Base-by-base conservation (phyloP, 2,329 filamentous ascomycete species). In the Dactylella cylindrospora region DNA sequence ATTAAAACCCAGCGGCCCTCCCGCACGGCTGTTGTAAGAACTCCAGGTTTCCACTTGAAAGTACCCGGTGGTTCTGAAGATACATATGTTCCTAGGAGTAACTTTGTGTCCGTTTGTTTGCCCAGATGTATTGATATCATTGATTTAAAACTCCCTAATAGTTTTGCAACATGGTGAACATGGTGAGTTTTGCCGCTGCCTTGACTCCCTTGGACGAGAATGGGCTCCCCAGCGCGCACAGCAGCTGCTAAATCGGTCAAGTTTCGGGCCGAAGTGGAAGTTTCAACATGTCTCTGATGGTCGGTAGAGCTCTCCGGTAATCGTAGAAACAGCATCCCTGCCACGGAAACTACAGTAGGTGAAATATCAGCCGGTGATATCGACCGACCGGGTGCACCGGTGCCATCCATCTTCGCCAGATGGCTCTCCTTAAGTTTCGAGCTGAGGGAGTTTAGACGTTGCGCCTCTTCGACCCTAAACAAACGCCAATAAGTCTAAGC, bases 1-100 rank as follows among this genome's bases (percentile, higher is more conserved):
- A 99, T 94, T 66, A 98, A 78, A 5, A 98, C 87, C 94, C 93
- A 98, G 70, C 91, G 81, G 12, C 93, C 94, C 76, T 98, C 91
- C 70, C 81, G 85, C 2, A 97, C 90, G 28, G 94, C 94, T 23
- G 89, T 95, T 0, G 93, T 96, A 67, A 99, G 76, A 15, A 97
- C 88, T 74, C 93, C 93, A 2, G 93, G 83, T 60, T 88, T 83
- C 93, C 93, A 99, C 44, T 82, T 81, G 71, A 98, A 98, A 7
- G 88, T 90, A 1, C 90, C 90, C 1, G 90, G 90, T 12, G 86
- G 82, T 55, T 90, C 90, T 13, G 53, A 47, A 17, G 90, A 93
- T 1, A 91, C 88, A 73, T 99, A 97, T 71, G 97, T 83, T 2
- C 93, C 93, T 65, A 98, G 83, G 32, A 99, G 81, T 76, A 95